phyloP scores from a whole-genome alignment of 805 yeast species.

The Spencermartinsiella europaea region DNA sequence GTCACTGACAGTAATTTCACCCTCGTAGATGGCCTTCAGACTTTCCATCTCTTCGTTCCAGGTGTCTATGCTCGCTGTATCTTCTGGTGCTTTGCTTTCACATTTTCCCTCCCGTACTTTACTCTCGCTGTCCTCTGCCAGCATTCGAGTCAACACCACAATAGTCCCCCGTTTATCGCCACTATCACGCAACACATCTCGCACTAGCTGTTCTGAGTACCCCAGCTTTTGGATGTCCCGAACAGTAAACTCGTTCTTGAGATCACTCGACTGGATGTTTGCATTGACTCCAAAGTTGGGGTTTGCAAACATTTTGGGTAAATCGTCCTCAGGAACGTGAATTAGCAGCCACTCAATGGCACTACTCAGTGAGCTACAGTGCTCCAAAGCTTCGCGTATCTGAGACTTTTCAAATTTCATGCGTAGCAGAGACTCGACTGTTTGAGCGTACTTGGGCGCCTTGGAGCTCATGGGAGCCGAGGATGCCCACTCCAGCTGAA shows the following conservation, averaged over 20 bases:
- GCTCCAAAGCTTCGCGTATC: slow-evolving; percentile 63
- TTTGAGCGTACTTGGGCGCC: slow-evolving; percentile 8
- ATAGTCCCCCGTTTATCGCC: slow-evolving; percentile 49
- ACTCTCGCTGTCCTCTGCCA: slow-evolving; percentile 18
- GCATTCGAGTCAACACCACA: slow-evolving; percentile 31
- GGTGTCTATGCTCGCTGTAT: slow-evolving; percentile 35
- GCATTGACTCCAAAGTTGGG: slow-evolving; percentile 29
- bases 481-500: slow-evolving; percentile 14
- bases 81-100: too few species aligned
- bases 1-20: slow-evolving; percentile 27
- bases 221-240: slow-evolving; percentile 63
- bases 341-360: slow-evolving; percentile 74
- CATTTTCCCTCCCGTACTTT: slow-evolving; percentile 18
- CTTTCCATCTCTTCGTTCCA: slow-evolving; percentile 80
- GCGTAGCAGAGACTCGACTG: slow-evolving; percentile 31
- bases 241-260: slow-evolving; percentile 52
- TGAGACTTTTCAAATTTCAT: slow-evolving; percentile 71
- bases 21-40: slow-evolving; percentile 55
- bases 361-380: slow-evolving; percentile 43
- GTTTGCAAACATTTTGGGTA: slow-evolving; percentile 48
- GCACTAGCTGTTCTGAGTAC: slow-evolving; percentile 58
- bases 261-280: slow-evolving; percentile 41
- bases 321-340: slow-evolving; percentile 91
- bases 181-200: slow-evolving; percentile 41
- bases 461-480: background rate